These are phyloP conservation scores for Amaranthus cruentus DNA, from an alignment of 148 eudicot species.

Conservation along the genomic window DNA sequence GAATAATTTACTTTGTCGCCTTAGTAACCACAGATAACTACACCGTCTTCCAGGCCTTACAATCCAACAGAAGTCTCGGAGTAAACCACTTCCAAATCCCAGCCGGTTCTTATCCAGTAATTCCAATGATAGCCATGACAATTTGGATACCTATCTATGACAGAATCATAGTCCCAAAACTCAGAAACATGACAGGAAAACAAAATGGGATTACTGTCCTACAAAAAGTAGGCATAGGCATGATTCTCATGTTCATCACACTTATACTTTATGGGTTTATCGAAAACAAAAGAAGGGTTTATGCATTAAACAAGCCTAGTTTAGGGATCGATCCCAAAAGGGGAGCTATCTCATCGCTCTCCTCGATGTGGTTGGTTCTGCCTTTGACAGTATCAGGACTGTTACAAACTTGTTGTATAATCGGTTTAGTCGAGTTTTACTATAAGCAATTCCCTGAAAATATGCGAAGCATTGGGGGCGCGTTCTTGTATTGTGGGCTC, in stretches of 20 bases:
- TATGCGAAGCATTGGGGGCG: constrained; percentile 66
- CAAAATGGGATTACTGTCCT: constrained; percentile 48
- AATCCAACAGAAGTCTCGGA: constrained; percentile 38
- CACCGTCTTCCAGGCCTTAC: constrained; percentile 60
- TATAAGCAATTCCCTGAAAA: constrained; percentile 67
- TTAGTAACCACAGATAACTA: constrained; percentile 34
- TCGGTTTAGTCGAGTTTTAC: constrained; percentile 49
- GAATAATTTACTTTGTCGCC: constrained; percentile 33
- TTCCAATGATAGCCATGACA: constrained; percentile 47
- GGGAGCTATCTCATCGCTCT: constrained; percentile 41
- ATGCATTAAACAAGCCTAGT: constrained; percentile 33
- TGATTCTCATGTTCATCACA: constrained; percentile 28
- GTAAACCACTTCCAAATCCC: constrained; percentile 43
- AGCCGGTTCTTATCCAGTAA: constrained; percentile 48
- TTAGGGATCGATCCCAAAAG: constrained; percentile 30
- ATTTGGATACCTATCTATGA: constrained; percentile 64
- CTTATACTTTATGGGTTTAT: constrained; percentile 33
- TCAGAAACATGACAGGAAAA: constrained; percentile 40
- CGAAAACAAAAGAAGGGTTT: constrained; percentile 32
- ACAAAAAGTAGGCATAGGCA: constrained; percentile 51
- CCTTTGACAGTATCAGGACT: constrained; percentile 45
- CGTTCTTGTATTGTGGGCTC: constrained; percentile 52
- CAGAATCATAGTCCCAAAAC: constrained; percentile 44
- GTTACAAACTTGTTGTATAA: constrained; percentile 45
- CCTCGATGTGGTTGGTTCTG: constrained; percentile 48